A percentile compares a stretch with the other conserved stretches of the same genome.
Evolutionary conservation across 345 rosid genomes (phyloP).

Genomic region (Eucalyptus erythrocorys): DNA sequence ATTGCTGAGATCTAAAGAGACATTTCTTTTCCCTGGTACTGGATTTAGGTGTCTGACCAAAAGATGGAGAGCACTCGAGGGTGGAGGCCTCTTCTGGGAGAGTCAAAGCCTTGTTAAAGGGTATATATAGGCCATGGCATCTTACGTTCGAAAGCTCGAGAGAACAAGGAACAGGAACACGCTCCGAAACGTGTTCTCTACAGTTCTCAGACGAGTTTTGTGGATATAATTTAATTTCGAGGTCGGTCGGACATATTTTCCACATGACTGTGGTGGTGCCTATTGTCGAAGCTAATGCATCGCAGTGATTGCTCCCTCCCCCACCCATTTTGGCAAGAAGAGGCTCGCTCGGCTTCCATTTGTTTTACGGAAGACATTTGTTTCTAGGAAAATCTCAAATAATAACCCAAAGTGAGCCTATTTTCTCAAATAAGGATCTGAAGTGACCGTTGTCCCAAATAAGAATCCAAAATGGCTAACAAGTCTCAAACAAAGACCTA

Average conservation of each 20-base stretch:
- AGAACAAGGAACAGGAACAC: not conserved
- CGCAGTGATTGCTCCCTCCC: not conserved
- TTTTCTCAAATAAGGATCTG: no score
- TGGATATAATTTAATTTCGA: no score
- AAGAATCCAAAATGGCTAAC: no score
- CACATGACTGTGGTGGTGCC: not conserved
- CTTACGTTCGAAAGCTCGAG: not conserved
- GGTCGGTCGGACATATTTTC: not conserved
- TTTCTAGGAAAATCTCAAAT: no score
- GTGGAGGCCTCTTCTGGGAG: not conserved
- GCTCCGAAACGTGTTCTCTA: not conserved
- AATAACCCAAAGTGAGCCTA: no score
- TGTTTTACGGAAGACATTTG: not conserved
- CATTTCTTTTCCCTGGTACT: not conserved
- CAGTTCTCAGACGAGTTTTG: not conserved
- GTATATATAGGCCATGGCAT: not conserved
- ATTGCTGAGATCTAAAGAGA: not conserved
- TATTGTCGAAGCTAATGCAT: not conserved
- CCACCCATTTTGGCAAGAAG: not conserved
- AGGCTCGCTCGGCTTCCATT: not conserved
- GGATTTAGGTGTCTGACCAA: not conserved
- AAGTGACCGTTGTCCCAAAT: no score
- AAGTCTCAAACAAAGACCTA: no score
- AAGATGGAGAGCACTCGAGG: not conserved
- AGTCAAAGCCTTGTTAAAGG: not conserved